Percentiles rank a stretch among this genome's conserved stretches.
phyloP scores from a whole-genome alignment of 257 asterid genomes.

The Solanum rostratum region DNA sequence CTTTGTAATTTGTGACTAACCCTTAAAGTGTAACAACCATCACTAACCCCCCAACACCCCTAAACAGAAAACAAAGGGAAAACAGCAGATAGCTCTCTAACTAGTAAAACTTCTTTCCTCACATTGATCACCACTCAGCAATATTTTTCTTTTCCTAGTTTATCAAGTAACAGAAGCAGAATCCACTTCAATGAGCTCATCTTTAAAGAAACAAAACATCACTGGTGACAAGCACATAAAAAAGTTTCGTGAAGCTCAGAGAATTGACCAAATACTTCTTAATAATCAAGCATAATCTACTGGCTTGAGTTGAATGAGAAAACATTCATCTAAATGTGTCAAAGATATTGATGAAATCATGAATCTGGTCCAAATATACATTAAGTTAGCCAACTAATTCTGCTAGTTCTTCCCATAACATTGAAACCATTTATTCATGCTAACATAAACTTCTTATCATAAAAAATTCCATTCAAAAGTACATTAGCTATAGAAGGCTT shows the following conservation, averaged over 20 bases:
- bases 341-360: neutral
- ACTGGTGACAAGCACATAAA: neutral
- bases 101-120: neutral
- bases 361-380: neutral
- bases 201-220: neutral
- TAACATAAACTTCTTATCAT: neutral
- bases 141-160: neutral
- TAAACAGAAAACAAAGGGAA: neutral
- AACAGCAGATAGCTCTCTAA: neutral
- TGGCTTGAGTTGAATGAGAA: neutral
- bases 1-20: neutral
- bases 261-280: neutral
- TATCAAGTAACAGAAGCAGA: neutral
- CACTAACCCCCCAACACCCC: neutral
- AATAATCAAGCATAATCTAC: neutral
- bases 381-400: neutral
- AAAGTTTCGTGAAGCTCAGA: neutral
- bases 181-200: neutral
- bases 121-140: neutral
- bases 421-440: neutral
- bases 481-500: neutral
- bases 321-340: neutral
- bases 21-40: neutral
- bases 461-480: neutral
- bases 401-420: neutral